Conservation (phyloP, 2,329 filamentous ascomycete genomes). For the Nothophaeocryptopus gaeumannii region DNA sequence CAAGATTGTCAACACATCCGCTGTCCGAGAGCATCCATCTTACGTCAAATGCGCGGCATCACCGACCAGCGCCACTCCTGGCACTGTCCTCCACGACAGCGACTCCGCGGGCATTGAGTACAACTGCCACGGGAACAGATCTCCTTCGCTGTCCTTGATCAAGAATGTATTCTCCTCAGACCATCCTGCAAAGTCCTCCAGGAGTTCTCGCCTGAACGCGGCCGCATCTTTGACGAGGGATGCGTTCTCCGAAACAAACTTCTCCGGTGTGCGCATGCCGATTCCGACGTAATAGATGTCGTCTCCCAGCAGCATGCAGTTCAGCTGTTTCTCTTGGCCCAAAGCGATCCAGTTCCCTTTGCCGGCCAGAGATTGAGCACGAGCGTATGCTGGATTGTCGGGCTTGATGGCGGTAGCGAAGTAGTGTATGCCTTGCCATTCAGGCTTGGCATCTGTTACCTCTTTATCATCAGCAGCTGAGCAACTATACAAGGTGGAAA, state of each 20-base stretch:
- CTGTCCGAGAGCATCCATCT: no score
- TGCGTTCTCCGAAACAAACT: conserved; percentile 15
- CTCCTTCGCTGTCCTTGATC: conserved; percentile 42
- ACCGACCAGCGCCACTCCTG: conserved; percentile 55
- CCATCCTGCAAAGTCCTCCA: conserved; percentile 47
- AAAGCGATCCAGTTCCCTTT: conserved; percentile 31
- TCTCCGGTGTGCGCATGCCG: conserved; percentile 22
- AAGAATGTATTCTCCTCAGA: conserved; percentile 43
- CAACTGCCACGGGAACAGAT: conserved; percentile 43
- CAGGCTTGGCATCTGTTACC: conserved; percentile 36
- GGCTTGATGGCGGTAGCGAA: conserved; percentile 30
- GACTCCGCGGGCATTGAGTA: conserved; percentile 53
- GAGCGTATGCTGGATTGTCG: conserved; percentile 30
- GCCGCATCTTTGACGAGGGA: conserved; percentile 32
- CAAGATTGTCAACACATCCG: background rate
- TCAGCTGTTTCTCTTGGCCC: conserved; percentile 21
- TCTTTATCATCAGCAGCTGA: conserved; percentile 10
- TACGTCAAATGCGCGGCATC: conserved; percentile 60
- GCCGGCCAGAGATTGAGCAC: conserved; percentile 26
- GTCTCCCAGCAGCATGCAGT: conserved; percentile 22
- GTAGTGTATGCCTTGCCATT: conserved; percentile 37
- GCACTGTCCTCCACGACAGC: conserved; percentile 47
- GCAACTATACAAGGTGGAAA: background rate
- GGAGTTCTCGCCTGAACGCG: conserved; percentile 38
- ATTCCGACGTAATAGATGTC: conserved; percentile 22